Conservation (phyloP, 2,329 filamentous ascomycete genomes). For the Capronia epimyces region DNA sequence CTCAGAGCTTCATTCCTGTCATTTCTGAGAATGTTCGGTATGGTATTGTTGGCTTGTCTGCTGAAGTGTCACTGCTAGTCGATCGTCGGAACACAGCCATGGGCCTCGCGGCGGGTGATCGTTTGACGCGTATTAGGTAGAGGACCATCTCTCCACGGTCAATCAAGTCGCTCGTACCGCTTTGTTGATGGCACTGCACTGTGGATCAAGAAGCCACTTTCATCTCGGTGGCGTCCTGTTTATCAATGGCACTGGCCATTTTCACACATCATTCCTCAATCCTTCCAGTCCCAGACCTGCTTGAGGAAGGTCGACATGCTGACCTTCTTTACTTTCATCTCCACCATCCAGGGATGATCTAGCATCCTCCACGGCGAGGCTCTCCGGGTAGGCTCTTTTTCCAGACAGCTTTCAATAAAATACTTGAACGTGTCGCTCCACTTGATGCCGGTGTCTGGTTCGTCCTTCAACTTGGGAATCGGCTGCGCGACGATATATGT, state of each 20-base stretch:
- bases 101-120: neutral
- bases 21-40: too few species aligned
- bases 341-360: constrained; percentile 97
- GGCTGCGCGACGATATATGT: constrained; percentile 97
- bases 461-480: constrained; percentile 92
- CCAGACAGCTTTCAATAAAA: constrained; percentile 97
- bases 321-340: constrained; percentile 92
- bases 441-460: constrained; percentile 78
- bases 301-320: constrained; percentile 94
- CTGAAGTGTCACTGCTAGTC: too few species aligned
- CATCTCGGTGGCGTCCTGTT: neutral
- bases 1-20: too few species aligned
- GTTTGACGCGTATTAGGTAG: neutral
- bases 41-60: too few species aligned
- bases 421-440: constrained; percentile 99
- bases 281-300: constrained; percentile 96
- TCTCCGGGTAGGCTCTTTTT: constrained; percentile 81
- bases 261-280: constrained; percentile 40
- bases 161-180: neutral
- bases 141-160: neutral
- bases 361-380: constrained; percentile 98
- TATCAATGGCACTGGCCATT: neutral
- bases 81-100: neutral
- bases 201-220: neutral
- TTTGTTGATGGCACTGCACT: neutral